These are phyloP conservation scores for Cucumis melo DNA, from an alignment of 306 rosid species.

Conservation along the genomic window DNA sequence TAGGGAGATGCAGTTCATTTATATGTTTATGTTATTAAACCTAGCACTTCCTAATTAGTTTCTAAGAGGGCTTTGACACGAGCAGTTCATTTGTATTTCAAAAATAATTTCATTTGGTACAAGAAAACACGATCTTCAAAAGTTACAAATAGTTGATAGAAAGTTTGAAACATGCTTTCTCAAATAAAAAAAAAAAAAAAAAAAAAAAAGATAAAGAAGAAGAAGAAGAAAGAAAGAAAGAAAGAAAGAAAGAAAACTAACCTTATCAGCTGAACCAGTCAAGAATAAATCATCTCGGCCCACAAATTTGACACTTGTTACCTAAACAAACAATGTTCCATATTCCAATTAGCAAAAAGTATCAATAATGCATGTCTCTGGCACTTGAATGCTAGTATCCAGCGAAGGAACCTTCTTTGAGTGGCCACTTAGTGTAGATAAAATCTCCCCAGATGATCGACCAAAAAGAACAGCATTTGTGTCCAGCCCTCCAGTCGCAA, in stretches of 20 bases:
- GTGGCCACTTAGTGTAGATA: constrained; percentile 88
- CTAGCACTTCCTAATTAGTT: not conserved
- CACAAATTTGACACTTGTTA: constrained; percentile 79
- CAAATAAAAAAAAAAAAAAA: not conserved
- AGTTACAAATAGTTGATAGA: not conserved
- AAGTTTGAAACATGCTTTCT: not conserved
- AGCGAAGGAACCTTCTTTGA: constrained; percentile 66
- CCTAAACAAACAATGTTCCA: constrained; percentile 28
- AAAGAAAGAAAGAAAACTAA: not conserved
- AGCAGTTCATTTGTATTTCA: not conserved
- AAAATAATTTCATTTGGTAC: not conserved
- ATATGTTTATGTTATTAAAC: not conserved
- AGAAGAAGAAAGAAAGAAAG: too few relatives aligned
- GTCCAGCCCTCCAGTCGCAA: constrained; percentile 94
- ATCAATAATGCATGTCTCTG: not conserved
- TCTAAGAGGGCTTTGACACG: not conserved
- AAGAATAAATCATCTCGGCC: constrained; percentile 55
- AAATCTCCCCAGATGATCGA: constrained; percentile 81
- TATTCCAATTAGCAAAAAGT: constrained; percentile 11
- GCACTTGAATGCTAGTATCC: not conserved
- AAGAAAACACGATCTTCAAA: not conserved
- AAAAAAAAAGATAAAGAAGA: too few relatives aligned
- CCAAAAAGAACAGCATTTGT: constrained; percentile 86
- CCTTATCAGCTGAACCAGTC: constrained; percentile 91
- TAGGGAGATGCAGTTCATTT: not conserved